Conservation (phyloP, 2,329 filamentous ascomycete species). For the Amauroascus verrucosus region DNA sequence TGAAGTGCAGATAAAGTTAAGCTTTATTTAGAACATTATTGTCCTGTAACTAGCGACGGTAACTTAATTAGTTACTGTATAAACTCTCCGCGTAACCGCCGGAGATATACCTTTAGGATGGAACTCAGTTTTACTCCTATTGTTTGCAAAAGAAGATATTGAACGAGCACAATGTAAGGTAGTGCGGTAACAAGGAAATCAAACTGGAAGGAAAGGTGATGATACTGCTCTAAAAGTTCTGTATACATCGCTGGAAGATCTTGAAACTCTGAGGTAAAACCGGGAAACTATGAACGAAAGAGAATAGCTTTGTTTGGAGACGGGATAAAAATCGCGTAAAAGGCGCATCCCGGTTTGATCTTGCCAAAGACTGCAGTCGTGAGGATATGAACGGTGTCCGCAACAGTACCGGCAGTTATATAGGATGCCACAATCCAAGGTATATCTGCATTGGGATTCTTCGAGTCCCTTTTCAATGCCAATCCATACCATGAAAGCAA, state of each 20-base stretch:
- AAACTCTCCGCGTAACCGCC: too few species aligned
- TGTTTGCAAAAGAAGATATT: background rate
- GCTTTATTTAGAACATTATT: background rate
- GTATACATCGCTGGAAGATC: background rate
- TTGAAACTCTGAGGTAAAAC: background rate
- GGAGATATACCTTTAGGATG: too few species aligned
- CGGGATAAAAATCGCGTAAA: background rate
- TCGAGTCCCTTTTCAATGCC: background rate
- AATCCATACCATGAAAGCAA: background rate
- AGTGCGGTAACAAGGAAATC: background rate
- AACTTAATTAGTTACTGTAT: too few species aligned
- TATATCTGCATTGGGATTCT: background rate
- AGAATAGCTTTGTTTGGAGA: background rate
- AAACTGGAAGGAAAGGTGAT: background rate
- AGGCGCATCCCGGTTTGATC: background rate
- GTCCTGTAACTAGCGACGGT: too few species aligned
- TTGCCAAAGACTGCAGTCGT: background rate
- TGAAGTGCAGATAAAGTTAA: background rate
- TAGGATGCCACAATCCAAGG: background rate
- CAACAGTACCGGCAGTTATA: background rate
- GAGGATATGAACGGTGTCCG: background rate
- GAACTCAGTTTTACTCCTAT: background rate
- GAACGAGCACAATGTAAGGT: background rate
- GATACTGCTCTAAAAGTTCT: background rate
- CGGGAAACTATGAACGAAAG: background rate